Conservation (phyloP, 2,329 filamentous ascomycete species). For the Dissoconium aciculare region DNA sequence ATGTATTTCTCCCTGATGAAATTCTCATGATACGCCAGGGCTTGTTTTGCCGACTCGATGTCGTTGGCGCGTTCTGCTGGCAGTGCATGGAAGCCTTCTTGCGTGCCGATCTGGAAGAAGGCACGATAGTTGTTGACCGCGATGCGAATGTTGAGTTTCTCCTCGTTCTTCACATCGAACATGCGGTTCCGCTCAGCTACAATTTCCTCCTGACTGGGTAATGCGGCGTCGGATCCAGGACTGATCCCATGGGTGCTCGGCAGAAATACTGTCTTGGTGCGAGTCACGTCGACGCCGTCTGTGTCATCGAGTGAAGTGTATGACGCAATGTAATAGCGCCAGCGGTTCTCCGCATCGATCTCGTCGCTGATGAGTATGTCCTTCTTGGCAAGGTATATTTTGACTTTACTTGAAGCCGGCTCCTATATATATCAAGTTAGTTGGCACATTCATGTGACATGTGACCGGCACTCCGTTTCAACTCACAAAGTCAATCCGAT, state of each 20-base stretch:
- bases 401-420: slow-evolving; percentile 52
- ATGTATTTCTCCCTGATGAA: slow-evolving; percentile 28
- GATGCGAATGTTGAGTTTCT: slow-evolving; percentile 32
- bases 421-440: slow-evolving; percentile 41
- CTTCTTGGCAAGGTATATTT: slow-evolving; percentile 70
- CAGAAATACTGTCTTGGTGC: not conserved
- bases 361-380: slow-evolving; percentile 62
- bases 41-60: slow-evolving; percentile 21
- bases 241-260: not conserved
- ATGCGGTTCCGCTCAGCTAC: slow-evolving; percentile 7
- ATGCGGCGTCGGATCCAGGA: not conserved
- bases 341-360: slow-evolving; percentile 42
- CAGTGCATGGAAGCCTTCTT: slow-evolving; percentile 28
- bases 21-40: slow-evolving; percentile 23
- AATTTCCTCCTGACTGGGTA: not conserved
- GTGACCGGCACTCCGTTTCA: not conserved
- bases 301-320: slow-evolving; percentile 82
- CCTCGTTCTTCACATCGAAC: slow-evolving; percentile 20
- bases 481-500: slow-evolving; percentile 81
- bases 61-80: slow-evolving; percentile 24
- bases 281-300: slow-evolving; percentile 25
- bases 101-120: slow-evolving; percentile 28
- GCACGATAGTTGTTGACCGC: slow-evolving; percentile 29
- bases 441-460: slow-evolving; percentile 10
- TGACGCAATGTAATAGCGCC: slow-evolving; percentile 92